These are phyloP conservation scores for Prunus campanulata DNA, from an alignment of 306 rosid species.

Conservation along the genomic window DNA sequence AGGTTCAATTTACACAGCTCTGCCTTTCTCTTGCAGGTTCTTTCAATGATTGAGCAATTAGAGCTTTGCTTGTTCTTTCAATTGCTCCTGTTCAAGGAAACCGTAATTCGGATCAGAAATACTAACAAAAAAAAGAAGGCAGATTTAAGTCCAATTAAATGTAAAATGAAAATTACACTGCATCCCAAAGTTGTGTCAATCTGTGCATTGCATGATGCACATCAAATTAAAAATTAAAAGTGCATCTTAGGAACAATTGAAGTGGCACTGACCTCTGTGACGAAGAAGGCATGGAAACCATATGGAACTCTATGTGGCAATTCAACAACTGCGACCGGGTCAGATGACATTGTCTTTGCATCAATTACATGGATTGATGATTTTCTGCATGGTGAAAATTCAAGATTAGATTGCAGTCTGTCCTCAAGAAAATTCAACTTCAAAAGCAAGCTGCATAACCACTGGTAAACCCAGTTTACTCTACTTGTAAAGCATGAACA, in stretches of 20 bases:
- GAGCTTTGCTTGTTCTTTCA: slow-evolving; percentile 59
- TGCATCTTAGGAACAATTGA: not conserved
- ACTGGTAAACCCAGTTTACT: not conserved
- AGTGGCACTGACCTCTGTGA: slow-evolving; percentile 69
- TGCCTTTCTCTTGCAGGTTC: not conserved
- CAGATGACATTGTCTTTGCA: slow-evolving; percentile 87
- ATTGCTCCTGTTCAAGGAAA: slow-evolving; percentile 56
- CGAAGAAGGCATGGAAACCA: slow-evolving; percentile 92
- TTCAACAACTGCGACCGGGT: slow-evolving; percentile 83
- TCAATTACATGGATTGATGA: slow-evolving; percentile 65
- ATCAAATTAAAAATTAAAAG: not conserved
- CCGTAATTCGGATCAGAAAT: slow-evolving; percentile 14
- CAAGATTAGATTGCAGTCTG: slow-evolving; percentile 14
- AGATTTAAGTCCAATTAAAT: not conserved
- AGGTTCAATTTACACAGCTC: not conserved
- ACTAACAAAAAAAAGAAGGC: not conserved
- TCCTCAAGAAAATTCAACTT: not conserved
- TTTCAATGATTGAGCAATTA: slow-evolving; percentile 13
- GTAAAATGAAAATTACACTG: too few species aligned
- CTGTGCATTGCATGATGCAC: not conserved
- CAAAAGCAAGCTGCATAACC: not conserved
- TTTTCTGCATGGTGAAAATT: slow-evolving; percentile 49
- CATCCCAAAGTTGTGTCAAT: not conserved
- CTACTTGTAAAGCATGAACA: not conserved
- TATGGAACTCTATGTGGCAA: slow-evolving; percentile 86